Base-by-base conservation (phyloP, 495 filamentous ascomycete species). In the Neohortaea acidophila region DNA sequence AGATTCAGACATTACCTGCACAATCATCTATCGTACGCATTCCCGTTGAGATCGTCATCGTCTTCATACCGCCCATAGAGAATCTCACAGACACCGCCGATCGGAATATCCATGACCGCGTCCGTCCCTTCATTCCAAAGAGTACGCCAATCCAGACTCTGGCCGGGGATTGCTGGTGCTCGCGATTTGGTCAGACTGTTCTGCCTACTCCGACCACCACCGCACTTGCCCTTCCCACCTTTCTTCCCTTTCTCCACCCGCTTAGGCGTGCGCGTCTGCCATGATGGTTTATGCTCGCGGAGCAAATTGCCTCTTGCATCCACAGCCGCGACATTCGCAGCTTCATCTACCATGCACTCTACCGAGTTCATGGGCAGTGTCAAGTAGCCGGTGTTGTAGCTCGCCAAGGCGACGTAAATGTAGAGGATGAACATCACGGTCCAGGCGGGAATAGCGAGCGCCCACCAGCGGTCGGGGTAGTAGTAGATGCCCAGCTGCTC, bases 391-490 rank as follows among this genome's bases (percentile, higher is more conserved):
- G 77, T 83, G 55, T 99, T 99, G 56, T 94, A 96, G 21, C 69
- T 69, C 27, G 89, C 85, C 21, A 99, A 68, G 27, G 91, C 89
- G 12, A 94, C 75, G 59, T 93, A 99, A 39, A 96, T 87, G 56
- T 89, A 96, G 14, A 89, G 70, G 12, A 94, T 66, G 17, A 69
- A 55, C 73, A 93, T 87, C 33, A 94, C 87, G 30, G 94, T 60
- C 62, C 83, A 96, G 2, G 77, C 72, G 1, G 89, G 89, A 12
- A 94, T 73, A 1, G 89, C 89, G 8, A 97, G 67, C 21, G 79
- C 80, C 89, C 89, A 97, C 89, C 89, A 97, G 17, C 89, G 75
- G 55, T 92, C 81, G 2, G 91, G 89, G 47, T 94, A 97, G 65
- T 96, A 96, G 63, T 84, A 78, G 34, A 97, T 91, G 7, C 89